Evolutionary conservation across 1,284 basidiomycete genomes (phyloP), one percentile per base, ranked within the genome.

Genomic region (Pyrrhoderma noxium): DNA sequence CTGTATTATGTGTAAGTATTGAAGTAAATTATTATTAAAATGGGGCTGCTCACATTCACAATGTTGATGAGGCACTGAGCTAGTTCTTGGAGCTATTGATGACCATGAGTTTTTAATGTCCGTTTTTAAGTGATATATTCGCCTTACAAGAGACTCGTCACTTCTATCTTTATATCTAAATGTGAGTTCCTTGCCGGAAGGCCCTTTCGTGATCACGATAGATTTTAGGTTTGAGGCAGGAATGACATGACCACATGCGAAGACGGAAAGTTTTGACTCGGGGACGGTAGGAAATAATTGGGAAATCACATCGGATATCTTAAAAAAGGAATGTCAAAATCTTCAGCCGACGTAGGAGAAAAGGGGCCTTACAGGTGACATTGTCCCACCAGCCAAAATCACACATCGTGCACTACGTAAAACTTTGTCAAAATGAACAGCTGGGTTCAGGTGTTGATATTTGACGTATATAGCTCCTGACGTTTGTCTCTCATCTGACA

Each of bases 391-490:
- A 0, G 94, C 93, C 13, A 99, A 72, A 21, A 99, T 71, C 7
- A 99, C 83, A 1, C 87, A 79, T 34, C 92, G 73, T 0, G 93
- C 91, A 44, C 76, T 72, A 21, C 90, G 80, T 1, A 93, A 79
- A 1, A 99, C 76, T 31, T 90, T 85, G 48, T 75, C 72, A 65
- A 99, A 99, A 52, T 85, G 77, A 14, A 92, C 87, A 1, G 90
- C 80, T 0, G 95, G 94, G 61, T 99, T 96, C n/a, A 99, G 77
- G 34, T 95, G 81, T 58, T 97, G 89, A 62, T 97, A 99, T 61
- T 89, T 93, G 50, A 98, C 72, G 53, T 84, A 80, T 0, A 89
- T 71, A 1, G 72, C 70, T 8, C 22, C 52, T 73, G 72, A 36
- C 75, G 59, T 13, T 65, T 52, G 21, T 46, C 70, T n/a, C 18